phyloP scores from a whole-genome alignment of 768 basidiomycete genomes.

The Suillus cothurnatus region DNA sequence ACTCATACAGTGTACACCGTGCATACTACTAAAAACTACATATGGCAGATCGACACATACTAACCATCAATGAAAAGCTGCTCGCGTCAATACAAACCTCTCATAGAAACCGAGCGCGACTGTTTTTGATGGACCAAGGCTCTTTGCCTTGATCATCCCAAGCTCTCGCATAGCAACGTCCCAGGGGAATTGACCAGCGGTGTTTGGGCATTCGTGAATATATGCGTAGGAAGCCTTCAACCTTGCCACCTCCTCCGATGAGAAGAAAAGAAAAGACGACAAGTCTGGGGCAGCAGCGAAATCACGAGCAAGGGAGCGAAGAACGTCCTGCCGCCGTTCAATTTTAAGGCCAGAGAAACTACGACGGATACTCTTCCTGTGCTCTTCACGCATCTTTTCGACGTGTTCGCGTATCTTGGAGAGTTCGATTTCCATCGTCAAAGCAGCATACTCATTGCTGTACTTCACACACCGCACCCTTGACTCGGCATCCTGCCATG shows the following conservation, averaged over 20 bases:
- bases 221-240: slow-evolving; percentile 58
- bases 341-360: slow-evolving; percentile 44
- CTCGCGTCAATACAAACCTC: slow-evolving; percentile 32
- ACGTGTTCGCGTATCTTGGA: slow-evolving; percentile 44
- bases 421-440: slow-evolving; percentile 37
- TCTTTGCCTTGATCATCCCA: slow-evolving; percentile 52
- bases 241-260: slow-evolving; percentile 30
- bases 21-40: background rate
- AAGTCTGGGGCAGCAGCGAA: slow-evolving; percentile 38
- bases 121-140: slow-evolving; percentile 42
- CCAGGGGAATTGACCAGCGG: slow-evolving; percentile 47
- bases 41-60: background rate
- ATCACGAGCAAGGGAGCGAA: slow-evolving; percentile 44
- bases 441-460: slow-evolving; percentile 17
- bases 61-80: slow-evolving; percentile 10
- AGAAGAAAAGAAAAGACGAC: slow-evolving; percentile 30
- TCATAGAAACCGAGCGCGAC: slow-evolving; percentile 48
- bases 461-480: slow-evolving; percentile 20
- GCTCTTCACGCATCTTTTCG: slow-evolving; percentile 27
- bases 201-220: slow-evolving; percentile 32
- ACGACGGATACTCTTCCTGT: slow-evolving; percentile 26
- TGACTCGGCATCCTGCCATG: slow-evolving; percentile 39
- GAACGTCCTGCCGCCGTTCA: slow-evolving; percentile 48
- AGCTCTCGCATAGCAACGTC: slow-evolving; percentile 58
- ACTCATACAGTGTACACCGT: background rate